A percentile compares a stretch with the other conserved stretches of the same genome.
phyloP scores from a whole-genome alignment of 2,329 filamentous ascomycete genomes.

The Hyphodiscus sp. region DNA sequence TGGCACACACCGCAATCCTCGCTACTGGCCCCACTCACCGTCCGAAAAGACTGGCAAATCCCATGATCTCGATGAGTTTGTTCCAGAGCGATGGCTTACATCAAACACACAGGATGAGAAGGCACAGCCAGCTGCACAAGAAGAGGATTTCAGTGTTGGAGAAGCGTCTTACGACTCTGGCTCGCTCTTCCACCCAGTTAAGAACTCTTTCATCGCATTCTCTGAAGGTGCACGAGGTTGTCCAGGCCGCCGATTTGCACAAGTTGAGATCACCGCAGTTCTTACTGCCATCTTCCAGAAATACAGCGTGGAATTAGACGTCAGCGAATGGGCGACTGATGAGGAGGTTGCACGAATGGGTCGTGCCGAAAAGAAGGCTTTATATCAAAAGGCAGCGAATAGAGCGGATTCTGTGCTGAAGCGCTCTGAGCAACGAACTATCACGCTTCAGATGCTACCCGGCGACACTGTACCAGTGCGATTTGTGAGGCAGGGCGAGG shows the following conservation, averaged over 20 bases:
- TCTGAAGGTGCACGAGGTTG: constrained; percentile 31
- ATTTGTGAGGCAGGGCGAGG: constrained; percentile 12
- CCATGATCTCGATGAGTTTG: constrained; percentile 35
- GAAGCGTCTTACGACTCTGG: constrained; percentile 4
- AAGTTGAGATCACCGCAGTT: constrained; percentile 27
- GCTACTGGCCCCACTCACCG: constrained; percentile 42
- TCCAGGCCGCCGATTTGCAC: constrained; percentile 27
- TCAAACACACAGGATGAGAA: constrained; percentile 33
- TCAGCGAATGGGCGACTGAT: constrained; percentile 13
- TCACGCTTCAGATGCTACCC: constrained; percentile 10
- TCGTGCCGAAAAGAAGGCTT: constrained; percentile 1
- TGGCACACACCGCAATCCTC: constrained; percentile 45
- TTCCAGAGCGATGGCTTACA: constrained; percentile 49
- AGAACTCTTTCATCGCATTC: constrained; percentile 26
- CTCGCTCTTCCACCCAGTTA: not conserved
- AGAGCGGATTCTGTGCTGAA: constrained; percentile 9
- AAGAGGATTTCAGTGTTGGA: constrained; percentile 1
- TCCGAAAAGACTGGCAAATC: not conserved
- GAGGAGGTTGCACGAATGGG: constrained; percentile 10
- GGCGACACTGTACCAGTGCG: constrained; percentile 10
- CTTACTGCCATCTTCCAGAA: constrained; percentile 15
- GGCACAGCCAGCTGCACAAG: constrained; percentile 35
- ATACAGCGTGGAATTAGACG: constrained; percentile 16
- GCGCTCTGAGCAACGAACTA: constrained; percentile 2
- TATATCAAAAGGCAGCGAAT: constrained; percentile 9